These are phyloP conservation scores for Salvia hispanica DNA, from an alignment of 257 asterid genomes.

Conservation along the genomic window DNA sequence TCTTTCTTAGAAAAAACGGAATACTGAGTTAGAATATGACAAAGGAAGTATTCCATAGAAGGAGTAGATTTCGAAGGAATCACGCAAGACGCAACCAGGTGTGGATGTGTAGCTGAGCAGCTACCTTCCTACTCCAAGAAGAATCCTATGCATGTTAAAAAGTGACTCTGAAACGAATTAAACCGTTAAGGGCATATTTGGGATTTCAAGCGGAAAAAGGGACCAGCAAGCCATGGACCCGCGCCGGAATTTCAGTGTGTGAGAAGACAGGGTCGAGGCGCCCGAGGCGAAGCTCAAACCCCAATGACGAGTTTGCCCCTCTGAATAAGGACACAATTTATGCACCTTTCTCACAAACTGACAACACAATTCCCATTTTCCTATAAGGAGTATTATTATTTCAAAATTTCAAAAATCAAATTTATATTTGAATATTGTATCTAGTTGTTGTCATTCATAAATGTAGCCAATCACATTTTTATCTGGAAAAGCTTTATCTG, in stretches of 20 bases:
- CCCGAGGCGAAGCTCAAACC: conserved; percentile 51
- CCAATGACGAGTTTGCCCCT: conserved; percentile 50
- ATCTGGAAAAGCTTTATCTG: conserved; percentile 29
- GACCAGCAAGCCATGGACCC: conserved; percentile 30
- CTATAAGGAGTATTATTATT: conserved; percentile 24
- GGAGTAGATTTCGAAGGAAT: background rate
- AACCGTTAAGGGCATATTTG: conserved; percentile 49
- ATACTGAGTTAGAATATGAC: too few relatives aligned
- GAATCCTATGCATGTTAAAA: conserved; percentile 40
- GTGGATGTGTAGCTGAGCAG: background rate
- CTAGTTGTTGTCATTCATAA: conserved; percentile 24
- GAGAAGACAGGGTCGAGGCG: conserved; percentile 42
- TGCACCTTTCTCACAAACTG: conserved; percentile 40
- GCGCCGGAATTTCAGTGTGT: conserved; percentile 54
- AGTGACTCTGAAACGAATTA: conserved; percentile 31
- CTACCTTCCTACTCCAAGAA: background rate
- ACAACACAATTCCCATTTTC: conserved; percentile 48
- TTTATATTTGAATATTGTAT: conserved; percentile 18
- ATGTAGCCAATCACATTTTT: conserved; percentile 33
- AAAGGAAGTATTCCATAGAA: too few relatives aligned
- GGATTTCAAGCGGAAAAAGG: conserved; percentile 13
- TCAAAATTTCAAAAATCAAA: conserved; percentile 42
- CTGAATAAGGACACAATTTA: conserved; percentile 36
- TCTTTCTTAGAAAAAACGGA: too few relatives aligned
- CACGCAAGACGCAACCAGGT: background rate